Base-by-base conservation (phyloP, 352 stramenopile species). In the Globisporangium acanthophoron region DNA sequence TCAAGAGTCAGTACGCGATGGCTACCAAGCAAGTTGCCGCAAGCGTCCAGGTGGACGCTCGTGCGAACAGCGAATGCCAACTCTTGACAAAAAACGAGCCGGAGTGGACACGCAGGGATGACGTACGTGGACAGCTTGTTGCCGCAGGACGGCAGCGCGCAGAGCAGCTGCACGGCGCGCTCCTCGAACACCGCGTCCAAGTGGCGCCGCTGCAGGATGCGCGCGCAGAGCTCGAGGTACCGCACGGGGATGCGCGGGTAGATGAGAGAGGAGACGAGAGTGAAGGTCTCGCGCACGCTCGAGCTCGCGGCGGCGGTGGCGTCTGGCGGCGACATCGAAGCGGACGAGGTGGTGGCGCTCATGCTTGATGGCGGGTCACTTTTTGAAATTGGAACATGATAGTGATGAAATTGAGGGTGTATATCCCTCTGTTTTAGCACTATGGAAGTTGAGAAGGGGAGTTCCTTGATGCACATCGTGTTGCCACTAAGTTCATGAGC, bases 131-230 rank as follows among this genome's bases (percentile, higher is more conserved):
- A 15, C 21, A 92, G 59, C 21, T 51, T 56, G 29, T 88, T 86
- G 56, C 66, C 67, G 52, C 85, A 94, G n/a, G 71, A 58, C 21
- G 85, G 85, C 51, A 91, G 88, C 13, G 70, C 85, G 54, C 85
- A 94, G 49, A 82, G 80, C 33, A 59, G 67, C 49, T 88, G 80
- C 37, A 85, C 71, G 0, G 76, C 65, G 44, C 85, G 85, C 61
- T 94, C 85, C 49, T 92, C 79, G 56, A 92, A 93, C 24, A 94
- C 78, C 5, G 81, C 85, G 61, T 92, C 77, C 62, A 92, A 74
- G 66, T 94, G 85, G 29, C 80, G 74, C 21, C 76, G 78, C 67
- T 92, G 85, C 46, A 94, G 70, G 52, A 94, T 75, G 44, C 76
- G 59, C 18, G 66, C 71, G 52, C 82, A 88, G 49, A 82, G 54